These are phyloP conservation scores for Ceratobasidium sp. DNA, from an alignment of 1,284 basidiomycete species.

Conservation along the genomic window DNA sequence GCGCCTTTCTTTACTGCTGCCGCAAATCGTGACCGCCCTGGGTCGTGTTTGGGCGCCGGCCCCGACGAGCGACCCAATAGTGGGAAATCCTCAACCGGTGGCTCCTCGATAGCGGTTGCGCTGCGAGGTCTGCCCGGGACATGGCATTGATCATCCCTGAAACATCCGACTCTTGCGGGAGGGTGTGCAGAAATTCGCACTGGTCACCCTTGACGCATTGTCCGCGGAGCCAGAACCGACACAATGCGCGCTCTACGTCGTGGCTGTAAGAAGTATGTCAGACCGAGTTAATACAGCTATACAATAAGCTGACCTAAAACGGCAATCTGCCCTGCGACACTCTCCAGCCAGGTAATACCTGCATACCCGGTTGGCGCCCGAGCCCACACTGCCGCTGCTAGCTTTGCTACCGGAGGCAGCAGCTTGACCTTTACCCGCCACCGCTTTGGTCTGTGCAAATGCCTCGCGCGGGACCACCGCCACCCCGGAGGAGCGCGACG, in stretches of 20 bases:
- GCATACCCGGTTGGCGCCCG: constrained; percentile 64
- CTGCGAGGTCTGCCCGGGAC: constrained; percentile 67
- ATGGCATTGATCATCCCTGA: constrained; percentile 72
- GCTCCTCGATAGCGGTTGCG: constrained; percentile 50
- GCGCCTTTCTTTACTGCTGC: constrained; percentile 74
- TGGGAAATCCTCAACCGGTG: constrained; percentile 86
- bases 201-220: constrained; percentile 93
- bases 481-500: constrained; percentile 36
- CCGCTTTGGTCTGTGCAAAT: constrained; percentile 30
- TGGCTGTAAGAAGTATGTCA: constrained; percentile 59
- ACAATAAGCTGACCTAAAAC: constrained; percentile 79
- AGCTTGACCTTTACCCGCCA: constrained; percentile 11
- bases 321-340: constrained; percentile 93
- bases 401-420: constrained; percentile 1
- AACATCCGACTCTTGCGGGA: constrained; percentile 79
- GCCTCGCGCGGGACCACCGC: constrained; percentile 43
- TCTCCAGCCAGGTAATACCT: constrained; percentile 97
- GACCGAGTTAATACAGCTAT: background rate
- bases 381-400: constrained; percentile 4
- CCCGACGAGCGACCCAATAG: constrained; percentile 54
- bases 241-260: constrained; percentile 89
- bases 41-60: constrained; percentile 58
- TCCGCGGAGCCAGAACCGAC: constrained; percentile 97
- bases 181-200: constrained; percentile 88
- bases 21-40: constrained; percentile 82